These are phyloP conservation scores for Pulveroboletus ravenelii DNA, from an alignment of 768 basidiomycete genomes.

Conservation along the genomic window DNA sequence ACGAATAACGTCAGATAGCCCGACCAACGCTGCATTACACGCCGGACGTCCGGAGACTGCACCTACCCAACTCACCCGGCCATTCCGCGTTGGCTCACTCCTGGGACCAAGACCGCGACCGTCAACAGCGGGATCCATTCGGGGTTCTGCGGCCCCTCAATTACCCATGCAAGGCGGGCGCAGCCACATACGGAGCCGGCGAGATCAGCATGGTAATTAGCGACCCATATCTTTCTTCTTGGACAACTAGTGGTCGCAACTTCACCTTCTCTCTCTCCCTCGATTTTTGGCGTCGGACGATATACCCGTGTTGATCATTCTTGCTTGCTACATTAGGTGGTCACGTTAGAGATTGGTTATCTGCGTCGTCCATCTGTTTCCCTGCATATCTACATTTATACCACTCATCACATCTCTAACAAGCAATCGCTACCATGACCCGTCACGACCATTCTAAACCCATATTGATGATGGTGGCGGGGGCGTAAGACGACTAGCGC, in stretches of 20 bases:
- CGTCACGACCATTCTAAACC: not conserved
- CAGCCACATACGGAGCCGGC: conserved; percentile 10
- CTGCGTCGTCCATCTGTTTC: not conserved
- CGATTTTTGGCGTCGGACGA: conserved; percentile 2
- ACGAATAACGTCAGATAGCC: not conserved
- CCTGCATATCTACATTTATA: conserved; percentile 15
- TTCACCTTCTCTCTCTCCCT: conserved; percentile 6
- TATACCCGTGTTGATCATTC: conserved; percentile 14
- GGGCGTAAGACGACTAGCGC: not conserved
- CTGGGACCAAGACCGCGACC: conserved; percentile 30
- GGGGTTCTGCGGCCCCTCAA: conserved; percentile 20
- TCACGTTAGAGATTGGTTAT: conserved; percentile 1
- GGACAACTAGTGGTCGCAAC: conserved; percentile 7
- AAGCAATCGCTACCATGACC: not conserved
- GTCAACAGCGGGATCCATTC: conserved; percentile 16
- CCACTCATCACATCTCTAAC: conserved; percentile 11
- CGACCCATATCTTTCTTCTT: conserved; percentile 6
- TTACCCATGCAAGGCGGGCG: conserved; percentile 32
- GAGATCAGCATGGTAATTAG: conserved; percentile 1
- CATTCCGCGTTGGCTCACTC: conserved; percentile 19
- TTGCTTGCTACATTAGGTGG: conserved; percentile 1
- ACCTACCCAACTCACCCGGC: not conserved
- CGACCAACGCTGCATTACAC: not conserved
- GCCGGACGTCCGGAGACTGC: conserved; percentile 7
- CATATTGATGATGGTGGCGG: conserved; percentile 11